Evolutionary conservation across 2,329 filamentous ascomycete species (phyloP).

Genomic region (Verticillium alfalfae): DNA sequence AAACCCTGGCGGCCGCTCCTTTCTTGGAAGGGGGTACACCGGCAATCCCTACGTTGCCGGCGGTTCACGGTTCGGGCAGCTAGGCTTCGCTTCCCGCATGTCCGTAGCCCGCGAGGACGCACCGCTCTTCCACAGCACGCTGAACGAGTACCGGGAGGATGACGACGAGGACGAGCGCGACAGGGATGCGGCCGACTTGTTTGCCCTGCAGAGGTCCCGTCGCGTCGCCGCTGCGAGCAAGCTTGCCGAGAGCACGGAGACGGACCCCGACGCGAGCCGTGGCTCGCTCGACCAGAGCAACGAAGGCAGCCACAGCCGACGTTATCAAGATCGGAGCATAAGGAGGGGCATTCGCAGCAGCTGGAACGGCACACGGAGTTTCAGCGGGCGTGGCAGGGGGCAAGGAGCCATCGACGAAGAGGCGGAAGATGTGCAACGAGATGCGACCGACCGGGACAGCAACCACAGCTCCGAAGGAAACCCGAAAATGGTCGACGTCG

Average conservation of each 20-base stretch:
- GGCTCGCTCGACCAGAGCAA: conserved; percentile 48
- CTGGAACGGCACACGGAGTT: conserved; percentile 53
- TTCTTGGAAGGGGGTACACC: conserved; percentile 38
- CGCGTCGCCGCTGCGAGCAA: conserved; percentile 81
- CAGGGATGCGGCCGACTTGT: conserved; percentile 87
- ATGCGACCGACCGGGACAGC: conserved; percentile 22
- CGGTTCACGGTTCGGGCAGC: conserved; percentile 65
- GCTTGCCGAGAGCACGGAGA: conserved; percentile 79
- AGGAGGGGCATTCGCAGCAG: conserved; percentile 56
- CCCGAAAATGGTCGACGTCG: conserved; percentile 80
- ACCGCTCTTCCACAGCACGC: conserved; percentile 88
- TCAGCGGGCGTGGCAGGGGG: conserved; percentile 8
- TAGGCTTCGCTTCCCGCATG: conserved; percentile 72
- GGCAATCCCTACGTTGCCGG: conserved; percentile 72
- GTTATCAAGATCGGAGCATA: conserved; percentile 39
- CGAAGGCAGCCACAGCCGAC: conserved; percentile 30
- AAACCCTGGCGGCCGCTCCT: conserved; percentile 30
- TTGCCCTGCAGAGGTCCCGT: conserved; percentile 83
- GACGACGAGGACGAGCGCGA: conserved; percentile 90
- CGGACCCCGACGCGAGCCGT: conserved; percentile 65
- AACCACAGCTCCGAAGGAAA: conserved; percentile 29
- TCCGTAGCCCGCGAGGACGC: conserved; percentile 64
- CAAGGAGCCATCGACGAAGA: conserved; percentile 33
- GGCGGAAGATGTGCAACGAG: conserved; percentile 31
- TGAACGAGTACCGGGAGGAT: conserved; percentile 87